Evolutionary conservation across 805 yeast species (phyloP).

Genomic region (Alloascoidea africana): DNA sequence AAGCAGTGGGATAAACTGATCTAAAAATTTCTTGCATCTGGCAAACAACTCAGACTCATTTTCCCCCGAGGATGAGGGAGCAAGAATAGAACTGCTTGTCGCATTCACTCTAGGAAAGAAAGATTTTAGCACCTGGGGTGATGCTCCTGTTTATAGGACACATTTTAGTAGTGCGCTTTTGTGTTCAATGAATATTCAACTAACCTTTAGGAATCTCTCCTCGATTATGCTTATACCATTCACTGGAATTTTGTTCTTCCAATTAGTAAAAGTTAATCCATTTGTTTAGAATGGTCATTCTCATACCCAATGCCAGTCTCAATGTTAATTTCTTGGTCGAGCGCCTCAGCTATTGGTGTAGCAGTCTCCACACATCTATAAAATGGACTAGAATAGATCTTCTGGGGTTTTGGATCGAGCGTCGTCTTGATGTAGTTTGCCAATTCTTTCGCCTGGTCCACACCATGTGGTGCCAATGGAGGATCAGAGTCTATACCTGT

Average conservation of each 20-base stretch:
- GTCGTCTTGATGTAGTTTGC: conserved; percentile 38
- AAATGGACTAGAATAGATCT: conserved; percentile 71
- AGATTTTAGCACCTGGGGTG: conserved; percentile 26
- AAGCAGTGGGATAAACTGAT: conserved; percentile 38
- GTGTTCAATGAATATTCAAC: conserved; percentile 4
- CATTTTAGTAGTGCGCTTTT: too few relatives aligned
- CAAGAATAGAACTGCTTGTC: conserved; percentile 37
- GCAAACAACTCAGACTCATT: conserved; percentile 50
- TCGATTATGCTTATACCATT: conserved; percentile 75
- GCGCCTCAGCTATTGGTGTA: conserved; percentile 44
- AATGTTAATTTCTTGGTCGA: conserved; percentile 43
- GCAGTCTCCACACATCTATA: conserved; percentile 81
- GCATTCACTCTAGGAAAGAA: conserved; percentile 35
- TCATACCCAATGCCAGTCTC: conserved; percentile 69
- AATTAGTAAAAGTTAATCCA: background rate
- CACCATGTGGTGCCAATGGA: conserved; percentile 76
- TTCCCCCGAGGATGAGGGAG: conserved; percentile 63
- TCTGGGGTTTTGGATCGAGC: conserved; percentile 45
- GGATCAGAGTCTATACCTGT: conserved; percentile 90
- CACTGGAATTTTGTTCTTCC: conserved; percentile 24
- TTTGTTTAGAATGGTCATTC: background rate
- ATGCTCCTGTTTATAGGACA: conserved; percentile 39
- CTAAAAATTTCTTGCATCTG: conserved; percentile 43
- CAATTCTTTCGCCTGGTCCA: conserved; percentile 72
- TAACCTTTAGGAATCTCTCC: conserved; percentile 43